Conservation (phyloP, 208 protist species). For the Blechomonas ayalai region DNA sequence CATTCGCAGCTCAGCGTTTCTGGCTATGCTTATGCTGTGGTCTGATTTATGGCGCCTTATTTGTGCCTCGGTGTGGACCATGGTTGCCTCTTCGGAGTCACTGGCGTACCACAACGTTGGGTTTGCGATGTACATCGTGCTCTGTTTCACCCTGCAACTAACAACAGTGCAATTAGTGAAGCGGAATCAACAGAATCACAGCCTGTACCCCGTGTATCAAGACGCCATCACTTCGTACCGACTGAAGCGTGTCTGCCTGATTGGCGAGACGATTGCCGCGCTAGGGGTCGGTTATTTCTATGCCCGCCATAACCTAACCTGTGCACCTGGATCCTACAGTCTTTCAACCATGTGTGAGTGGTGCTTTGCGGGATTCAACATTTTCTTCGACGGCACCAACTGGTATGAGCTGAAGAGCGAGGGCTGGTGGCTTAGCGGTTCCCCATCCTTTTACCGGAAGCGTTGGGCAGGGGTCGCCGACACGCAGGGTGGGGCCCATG, state of each 20-base stretch:
- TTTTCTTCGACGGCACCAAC: slow-evolving; percentile 45
- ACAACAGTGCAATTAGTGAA: slow-evolving; percentile 21
- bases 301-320: slow-evolving; percentile 40
- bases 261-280: slow-evolving; percentile 23
- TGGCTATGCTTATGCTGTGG: slow-evolving; percentile 37
- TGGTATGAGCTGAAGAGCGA: slow-evolving; percentile 64
- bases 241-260: slow-evolving; percentile 36
- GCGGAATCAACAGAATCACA: slow-evolving; percentile 42
- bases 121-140: slow-evolving; percentile 46
- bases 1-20: slow-evolving; percentile 37
- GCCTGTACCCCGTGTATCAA: slow-evolving; percentile 36
- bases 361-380: slow-evolving; percentile 47
- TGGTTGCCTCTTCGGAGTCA: slow-evolving; percentile 50
- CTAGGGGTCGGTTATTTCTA: slow-evolving; percentile 47
- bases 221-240: slow-evolving; percentile 28
- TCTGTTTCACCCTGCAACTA: slow-evolving; percentile 49
- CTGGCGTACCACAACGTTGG: slow-evolving; percentile 52
- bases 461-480: slow-evolving; percentile 9
- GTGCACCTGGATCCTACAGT: slow-evolving; percentile 54
- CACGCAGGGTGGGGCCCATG: not conserved
- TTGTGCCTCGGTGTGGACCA: slow-evolving; percentile 35
- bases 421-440: slow-evolving; percentile 51
- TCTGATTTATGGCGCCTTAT: slow-evolving; percentile 40
- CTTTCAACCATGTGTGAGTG: slow-evolving; percentile 70
- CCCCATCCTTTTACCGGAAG: slow-evolving; percentile 24